Conservation (phyloP, 108 stramenopile species). For the Tribonema minus region DNA sequence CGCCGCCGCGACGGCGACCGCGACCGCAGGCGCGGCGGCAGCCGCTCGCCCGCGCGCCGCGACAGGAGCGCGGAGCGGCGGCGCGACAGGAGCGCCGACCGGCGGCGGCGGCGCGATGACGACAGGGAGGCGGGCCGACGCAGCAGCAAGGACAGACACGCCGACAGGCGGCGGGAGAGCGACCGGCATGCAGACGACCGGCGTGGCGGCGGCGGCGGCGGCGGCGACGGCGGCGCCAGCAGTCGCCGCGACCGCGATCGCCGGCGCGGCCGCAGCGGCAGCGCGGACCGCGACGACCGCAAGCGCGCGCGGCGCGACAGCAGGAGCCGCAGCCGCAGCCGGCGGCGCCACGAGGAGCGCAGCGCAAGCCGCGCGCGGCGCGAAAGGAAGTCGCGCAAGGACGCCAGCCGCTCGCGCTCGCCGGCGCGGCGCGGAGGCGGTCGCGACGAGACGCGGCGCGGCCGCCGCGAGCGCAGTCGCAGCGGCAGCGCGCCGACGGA, state of each 20-base stretch:
- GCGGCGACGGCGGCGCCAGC: not conserved
- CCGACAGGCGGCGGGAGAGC: constrained; percentile 12
- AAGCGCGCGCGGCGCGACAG: not conserved
- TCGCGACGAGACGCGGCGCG: too few relatives aligned
- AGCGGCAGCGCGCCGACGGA: too few relatives aligned
- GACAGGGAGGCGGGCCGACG: constrained; percentile 2
- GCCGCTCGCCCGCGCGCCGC: too few relatives aligned
- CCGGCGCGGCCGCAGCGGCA: not conserved
- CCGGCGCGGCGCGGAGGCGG: too few relatives aligned
- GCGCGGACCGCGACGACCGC: not conserved
- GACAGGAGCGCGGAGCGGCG: too few relatives aligned
- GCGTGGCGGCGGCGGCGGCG: not conserved
- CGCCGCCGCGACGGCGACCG: too few relatives aligned
- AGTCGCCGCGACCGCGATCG: constrained; percentile 2
- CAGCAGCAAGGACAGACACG: not conserved
- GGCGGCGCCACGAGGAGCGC: not conserved
- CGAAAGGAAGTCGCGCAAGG: too few relatives aligned
- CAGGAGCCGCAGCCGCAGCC: constrained; percentile 3
- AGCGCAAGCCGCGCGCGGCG: too few relatives aligned
- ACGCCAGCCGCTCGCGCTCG: too few relatives aligned
- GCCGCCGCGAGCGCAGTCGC: too few relatives aligned
- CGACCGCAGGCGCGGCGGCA: too few relatives aligned
- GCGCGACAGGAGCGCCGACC: not conserved
- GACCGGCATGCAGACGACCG: not conserved
- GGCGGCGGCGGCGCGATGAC: too few relatives aligned